Evolutionary conservation across 106 monocot genomes (phyloP).

Genomic region (Platanthera zijinensis): DNA sequence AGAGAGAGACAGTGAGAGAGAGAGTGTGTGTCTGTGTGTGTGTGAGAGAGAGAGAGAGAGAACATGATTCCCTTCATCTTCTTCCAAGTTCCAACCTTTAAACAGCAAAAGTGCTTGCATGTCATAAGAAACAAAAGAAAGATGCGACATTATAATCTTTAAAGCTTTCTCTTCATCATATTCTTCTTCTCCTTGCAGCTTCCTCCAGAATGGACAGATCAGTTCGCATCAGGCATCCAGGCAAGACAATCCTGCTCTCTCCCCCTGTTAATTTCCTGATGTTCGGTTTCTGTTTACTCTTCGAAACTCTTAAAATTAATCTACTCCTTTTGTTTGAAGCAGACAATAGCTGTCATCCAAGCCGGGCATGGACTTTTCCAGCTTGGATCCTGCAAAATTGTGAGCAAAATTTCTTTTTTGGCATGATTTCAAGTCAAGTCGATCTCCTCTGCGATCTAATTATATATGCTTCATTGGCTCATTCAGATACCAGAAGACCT

Average conservation of each 20-base stretch:
- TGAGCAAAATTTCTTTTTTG: slow-evolving; percentile 17
- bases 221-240: slow-evolving; percentile 87
- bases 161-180: neutral
- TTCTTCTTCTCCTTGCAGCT: slow-evolving; percentile 42
- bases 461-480: neutral
- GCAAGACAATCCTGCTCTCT: slow-evolving; percentile 13
- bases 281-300: neutral
- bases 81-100: neutral
- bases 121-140: neutral
- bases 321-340: slow-evolving; percentile 11
- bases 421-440: neutral
- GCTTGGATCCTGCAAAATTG: slow-evolving; percentile 88
- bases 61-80: slow-evolving; percentile 38
- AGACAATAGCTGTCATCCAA: slow-evolving; percentile 96
- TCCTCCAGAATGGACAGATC: slow-evolving; percentile 91
- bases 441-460: neutral
- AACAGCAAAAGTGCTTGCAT: neutral
- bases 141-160: neutral
- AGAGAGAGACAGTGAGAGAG: neutral
- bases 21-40: neutral
- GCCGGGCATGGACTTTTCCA: slow-evolving; percentile 88
- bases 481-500: slow-evolving; percentile 81
- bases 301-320: neutral
- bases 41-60: slow-evolving; percentile 10
- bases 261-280: neutral